Conservation (phyloP, 148 eudicot species). For the Cornus kousa region DNA sequence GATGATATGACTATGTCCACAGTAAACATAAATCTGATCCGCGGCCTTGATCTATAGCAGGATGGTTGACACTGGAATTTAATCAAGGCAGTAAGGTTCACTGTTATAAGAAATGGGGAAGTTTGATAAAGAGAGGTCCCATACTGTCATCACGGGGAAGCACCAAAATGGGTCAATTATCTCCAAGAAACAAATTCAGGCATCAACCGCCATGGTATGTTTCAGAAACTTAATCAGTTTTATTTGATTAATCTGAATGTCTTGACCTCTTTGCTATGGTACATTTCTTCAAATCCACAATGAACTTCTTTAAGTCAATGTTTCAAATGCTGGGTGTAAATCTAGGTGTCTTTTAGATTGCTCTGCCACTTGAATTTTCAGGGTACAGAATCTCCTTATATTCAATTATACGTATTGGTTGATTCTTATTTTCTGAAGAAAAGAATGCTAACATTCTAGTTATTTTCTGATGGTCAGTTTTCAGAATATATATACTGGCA, state of each 20-base stretch:
- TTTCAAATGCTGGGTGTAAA: not conserved
- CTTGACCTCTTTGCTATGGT: not conserved
- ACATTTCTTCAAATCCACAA: not conserved
- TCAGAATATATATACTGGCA: not conserved
- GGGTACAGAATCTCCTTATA: not conserved
- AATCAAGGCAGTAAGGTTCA: not conserved
- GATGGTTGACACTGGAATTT: not conserved
- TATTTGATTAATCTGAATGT: not conserved
- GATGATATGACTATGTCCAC: not conserved
- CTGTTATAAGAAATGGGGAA: slow-evolving; percentile 28
- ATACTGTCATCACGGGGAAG: slow-evolving; percentile 33
- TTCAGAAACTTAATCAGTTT: not conserved
- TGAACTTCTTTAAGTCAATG: not conserved
- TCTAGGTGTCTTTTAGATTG: not conserved
- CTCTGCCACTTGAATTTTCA: not conserved
- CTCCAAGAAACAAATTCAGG: slow-evolving; percentile 62
- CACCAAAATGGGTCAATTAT: slow-evolving; percentile 33
- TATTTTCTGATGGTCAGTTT: not conserved
- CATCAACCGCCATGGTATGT: slow-evolving; percentile 65
- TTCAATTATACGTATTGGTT: not conserved
- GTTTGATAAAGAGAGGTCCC: slow-evolving; percentile 15
- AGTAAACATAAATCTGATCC: slow-evolving; percentile 7
- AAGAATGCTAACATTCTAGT: not conserved
- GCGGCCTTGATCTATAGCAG: not conserved
- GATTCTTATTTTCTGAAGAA: not conserved